Conservation (phyloP, 2,329 filamentous ascomycete genomes). For the Fusarium graminum region DNA sequence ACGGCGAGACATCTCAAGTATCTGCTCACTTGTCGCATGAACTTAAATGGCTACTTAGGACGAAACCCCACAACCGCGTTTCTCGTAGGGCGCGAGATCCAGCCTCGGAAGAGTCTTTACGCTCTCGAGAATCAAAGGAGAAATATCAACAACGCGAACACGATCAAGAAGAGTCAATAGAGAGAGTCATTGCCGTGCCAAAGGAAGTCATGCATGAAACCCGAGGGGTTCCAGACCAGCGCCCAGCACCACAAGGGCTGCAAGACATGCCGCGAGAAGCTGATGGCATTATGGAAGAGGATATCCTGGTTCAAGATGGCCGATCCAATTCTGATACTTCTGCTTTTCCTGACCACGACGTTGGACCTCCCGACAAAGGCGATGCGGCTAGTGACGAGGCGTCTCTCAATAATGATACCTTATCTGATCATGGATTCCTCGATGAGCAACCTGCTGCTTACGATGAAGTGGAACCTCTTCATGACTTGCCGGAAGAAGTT, state of each 20-base stretch:
- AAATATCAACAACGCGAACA: background rate
- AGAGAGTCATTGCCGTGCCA: background rate
- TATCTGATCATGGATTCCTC: background rate
- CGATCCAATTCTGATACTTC: background rate
- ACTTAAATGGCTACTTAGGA: constrained; percentile 38
- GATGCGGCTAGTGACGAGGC: background rate
- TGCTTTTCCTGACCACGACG: background rate
- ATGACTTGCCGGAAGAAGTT: background rate
- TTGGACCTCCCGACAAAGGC: background rate
- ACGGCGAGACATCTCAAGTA: background rate
- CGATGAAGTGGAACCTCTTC: constrained; percentile 1
- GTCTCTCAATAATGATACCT: background rate
- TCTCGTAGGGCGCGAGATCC: background rate
- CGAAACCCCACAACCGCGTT: constrained; percentile 10
- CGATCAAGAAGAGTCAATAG: background rate
- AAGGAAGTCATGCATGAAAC: background rate
- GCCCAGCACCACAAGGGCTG: background rate
- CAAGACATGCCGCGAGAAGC: background rate
- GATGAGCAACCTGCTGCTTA: background rate
- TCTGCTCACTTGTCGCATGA: constrained; percentile 13
- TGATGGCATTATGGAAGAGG: background rate
- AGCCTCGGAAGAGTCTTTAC: background rate
- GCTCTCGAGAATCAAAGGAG: constrained; percentile 9
- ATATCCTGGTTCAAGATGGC: background rate
- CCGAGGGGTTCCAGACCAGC: background rate